Evolutionary conservation across 495 filamentous ascomycete genomes (phyloP).

Genomic region (Lophiotrema nucula): DNA sequence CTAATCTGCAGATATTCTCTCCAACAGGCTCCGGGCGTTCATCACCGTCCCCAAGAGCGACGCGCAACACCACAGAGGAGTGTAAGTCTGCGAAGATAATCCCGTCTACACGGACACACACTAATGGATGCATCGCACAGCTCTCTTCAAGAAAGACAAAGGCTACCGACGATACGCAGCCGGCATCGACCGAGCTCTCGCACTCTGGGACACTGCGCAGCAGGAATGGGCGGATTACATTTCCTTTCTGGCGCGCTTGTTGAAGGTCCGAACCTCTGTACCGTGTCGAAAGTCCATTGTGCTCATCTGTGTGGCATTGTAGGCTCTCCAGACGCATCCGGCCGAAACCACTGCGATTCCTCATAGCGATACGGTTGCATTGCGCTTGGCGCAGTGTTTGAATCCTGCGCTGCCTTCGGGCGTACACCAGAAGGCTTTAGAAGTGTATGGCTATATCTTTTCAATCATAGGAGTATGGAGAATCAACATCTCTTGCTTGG

Average conservation of each 20-base stretch:
- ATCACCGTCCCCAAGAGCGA: conserved; percentile 39
- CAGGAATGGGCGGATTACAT: conserved; percentile 99
- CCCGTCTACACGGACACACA: no score
- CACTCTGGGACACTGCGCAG: conserved; percentile 85
- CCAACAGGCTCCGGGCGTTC: conserved; percentile 43
- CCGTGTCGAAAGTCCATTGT: neutral
- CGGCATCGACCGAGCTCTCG: conserved; percentile 80
- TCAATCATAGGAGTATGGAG: conserved; percentile 60
- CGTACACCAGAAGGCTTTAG: conserved; percentile 96
- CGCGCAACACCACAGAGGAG: conserved; percentile 42
- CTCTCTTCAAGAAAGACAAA: conserved; percentile 78
- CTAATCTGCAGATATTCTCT: conserved; percentile 35
- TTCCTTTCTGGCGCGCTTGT: conserved; percentile 84
- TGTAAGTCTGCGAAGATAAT: conserved; percentile 37
- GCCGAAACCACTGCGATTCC: conserved; percentile 70
- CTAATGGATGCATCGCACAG: no score
- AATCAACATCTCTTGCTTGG: conserved; percentile 37
- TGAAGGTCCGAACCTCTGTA: conserved; percentile 63
- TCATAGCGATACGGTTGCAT: conserved; percentile 79
- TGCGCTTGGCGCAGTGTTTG: conserved; percentile 89
- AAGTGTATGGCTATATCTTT: conserved; percentile 91
- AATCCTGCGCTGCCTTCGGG: conserved; percentile 91
- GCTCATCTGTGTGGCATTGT: conserved; percentile 20
- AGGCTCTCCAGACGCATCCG: conserved; percentile 88
- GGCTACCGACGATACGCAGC: conserved; percentile 87